Conservation (phyloP, 1,139 yeast species). For the Saccharomyces hybrid region DNA sequence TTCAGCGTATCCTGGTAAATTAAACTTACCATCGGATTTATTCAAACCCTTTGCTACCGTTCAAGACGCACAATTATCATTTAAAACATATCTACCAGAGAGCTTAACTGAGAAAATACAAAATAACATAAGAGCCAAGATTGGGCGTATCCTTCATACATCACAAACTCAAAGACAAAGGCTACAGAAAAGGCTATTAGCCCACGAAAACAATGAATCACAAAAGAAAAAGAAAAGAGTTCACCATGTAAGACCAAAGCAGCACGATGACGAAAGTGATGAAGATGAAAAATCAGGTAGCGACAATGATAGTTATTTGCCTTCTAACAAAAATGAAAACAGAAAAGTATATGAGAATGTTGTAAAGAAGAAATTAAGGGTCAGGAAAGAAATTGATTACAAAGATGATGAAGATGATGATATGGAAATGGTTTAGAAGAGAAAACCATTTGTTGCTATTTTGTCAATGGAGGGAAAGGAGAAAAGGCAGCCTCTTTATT, state of each 20-base stretch:
- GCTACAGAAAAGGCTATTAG: conserved; percentile 25
- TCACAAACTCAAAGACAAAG: conserved; percentile 28
- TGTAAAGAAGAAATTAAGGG: conserved; percentile 41
- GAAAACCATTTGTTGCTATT: conserved; percentile 8
- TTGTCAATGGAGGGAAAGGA: not conserved
- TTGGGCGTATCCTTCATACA: conserved; percentile 21
- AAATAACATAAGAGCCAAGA: conserved; percentile 24
- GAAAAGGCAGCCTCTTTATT: not conserved
- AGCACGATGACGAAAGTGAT: not conserved
- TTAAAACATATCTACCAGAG: conserved; percentile 23
- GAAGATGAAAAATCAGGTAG: not conserved
- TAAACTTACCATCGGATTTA: conserved; percentile 58
- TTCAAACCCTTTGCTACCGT: conserved; percentile 45
- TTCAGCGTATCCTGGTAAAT: conserved; percentile 75
- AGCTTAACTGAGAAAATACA: conserved; percentile 16
- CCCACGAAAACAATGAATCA: conserved; percentile 20
- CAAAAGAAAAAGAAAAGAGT: conserved; percentile 6
- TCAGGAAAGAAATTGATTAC: conserved; percentile 37
- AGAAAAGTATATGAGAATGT: conserved; percentile 19
- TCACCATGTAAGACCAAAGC: not conserved
- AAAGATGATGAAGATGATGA: conserved; percentile 32
- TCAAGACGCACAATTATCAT: conserved; percentile 32
- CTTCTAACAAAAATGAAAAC: not conserved
- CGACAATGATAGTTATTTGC: not conserved
- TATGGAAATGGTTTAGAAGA: conserved; percentile 22